A percentile compares a stretch with the other conserved stretches of the same genome.
These are phyloP conservation scores for Fusarium citri DNA, from an alignment of 2,329 filamentous ascomycete species.

Conservation along the genomic window DNA sequence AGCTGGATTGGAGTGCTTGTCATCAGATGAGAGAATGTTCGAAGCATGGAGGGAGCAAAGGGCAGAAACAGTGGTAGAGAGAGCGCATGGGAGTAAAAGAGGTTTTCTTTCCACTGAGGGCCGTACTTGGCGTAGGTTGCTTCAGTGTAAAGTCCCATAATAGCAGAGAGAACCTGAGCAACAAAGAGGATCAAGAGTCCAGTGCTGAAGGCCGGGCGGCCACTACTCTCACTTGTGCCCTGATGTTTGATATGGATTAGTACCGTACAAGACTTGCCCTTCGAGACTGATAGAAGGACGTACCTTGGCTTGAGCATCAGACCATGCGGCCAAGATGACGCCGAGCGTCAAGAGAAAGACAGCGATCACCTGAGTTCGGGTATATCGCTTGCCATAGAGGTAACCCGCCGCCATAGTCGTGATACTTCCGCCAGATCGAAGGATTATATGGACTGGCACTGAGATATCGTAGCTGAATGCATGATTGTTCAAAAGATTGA, in stretches of 20 bases:
- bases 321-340: slow-evolving; percentile 88
- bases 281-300: background rate
- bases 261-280: background rate
- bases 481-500: slow-evolving; percentile 97
- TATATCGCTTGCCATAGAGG: slow-evolving; percentile 86
- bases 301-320: slow-evolving; percentile 88
- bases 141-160: slow-evolving; percentile 96
- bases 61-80: slow-evolving; percentile 82
- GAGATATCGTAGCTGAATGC: slow-evolving; percentile 98
- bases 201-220: slow-evolving; percentile 56
- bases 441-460: slow-evolving; percentile 95
- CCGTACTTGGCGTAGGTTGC: slow-evolving; percentile 88
- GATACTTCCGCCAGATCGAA: slow-evolving; percentile 94
- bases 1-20: slow-evolving; percentile 68
- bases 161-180: slow-evolving; percentile 89
- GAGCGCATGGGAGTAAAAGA: slow-evolving; percentile 90
- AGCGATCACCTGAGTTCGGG: slow-evolving; percentile 80
- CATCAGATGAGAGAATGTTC: slow-evolving; percentile 73
- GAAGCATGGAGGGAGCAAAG: slow-evolving; percentile 72
- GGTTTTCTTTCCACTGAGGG: slow-evolving; percentile 92
- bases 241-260: slow-evolving; percentile 5
- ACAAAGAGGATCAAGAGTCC: slow-evolving; percentile 87
- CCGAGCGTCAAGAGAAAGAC: slow-evolving; percentile 87
- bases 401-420: slow-evolving; percentile 94
- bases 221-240: slow-evolving; percentile 32